Evolutionary conservation across 305 asterid species (phyloP), one percentile per base, ranked within the genome.

Genomic region (Solanum hybrid): DNA sequence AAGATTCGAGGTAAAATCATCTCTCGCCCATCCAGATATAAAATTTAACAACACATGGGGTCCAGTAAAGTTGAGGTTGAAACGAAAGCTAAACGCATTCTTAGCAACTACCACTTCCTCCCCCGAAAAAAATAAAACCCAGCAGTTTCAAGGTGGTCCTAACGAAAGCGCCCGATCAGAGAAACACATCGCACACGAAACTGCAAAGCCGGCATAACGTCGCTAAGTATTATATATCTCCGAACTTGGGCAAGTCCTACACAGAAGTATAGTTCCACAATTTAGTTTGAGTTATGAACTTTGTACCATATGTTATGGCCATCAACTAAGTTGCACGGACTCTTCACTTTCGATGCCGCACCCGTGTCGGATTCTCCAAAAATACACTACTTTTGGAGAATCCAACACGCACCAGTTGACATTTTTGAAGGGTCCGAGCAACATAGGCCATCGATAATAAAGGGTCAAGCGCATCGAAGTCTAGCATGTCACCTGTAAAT

Each of bases 401-500:
- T 20, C 26, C 26, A 3, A 22, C 26, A 61, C 12, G 71, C 71
- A 61, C 71, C 3, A 20, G 6, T 61, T 61, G 71, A 61, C 26
- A 61, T 61, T 61, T 61, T 61, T 61, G 26, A 61, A 61, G 71
- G 26, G 71, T 61, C 71, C 26, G 71, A 20, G 71, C 71, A 61
- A 61, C 71, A 61, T 61, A 61, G 76, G 31, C 80, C 90, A 79
- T 61, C 75, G 77, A 77, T 71, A 78, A 89, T 35, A 79, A 89
- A 79, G 87, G 77, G 90, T 57, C 73, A 74, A 88, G 80, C 57
- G 87, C 80, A 81, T 20, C 67, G 76, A 71, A 88, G 81, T 85
- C 75, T 89, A 94, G 92, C 92, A 86, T 79, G 76, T 85, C 99
- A 97, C 99, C 98, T 96, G 97, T 90, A 93, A 88, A 81, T 89